Evolutionary conservation across 331 rosid genomes (phyloP), one percentile per base, ranked within the genome.

Genomic region (Cucumis variabilis): DNA sequence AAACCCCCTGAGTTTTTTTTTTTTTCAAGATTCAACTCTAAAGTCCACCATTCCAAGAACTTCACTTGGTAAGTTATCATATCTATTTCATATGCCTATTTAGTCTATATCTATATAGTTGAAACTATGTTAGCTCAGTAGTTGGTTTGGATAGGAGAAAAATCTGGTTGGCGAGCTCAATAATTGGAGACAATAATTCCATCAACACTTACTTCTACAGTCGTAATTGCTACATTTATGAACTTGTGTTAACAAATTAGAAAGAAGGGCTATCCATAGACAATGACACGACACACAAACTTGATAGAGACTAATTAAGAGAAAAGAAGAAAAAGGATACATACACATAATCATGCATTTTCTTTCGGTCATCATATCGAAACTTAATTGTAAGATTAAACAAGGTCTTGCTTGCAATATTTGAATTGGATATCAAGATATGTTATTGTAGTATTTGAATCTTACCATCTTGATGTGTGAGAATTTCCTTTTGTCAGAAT

Each of bases 101-200:
- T 30, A 30, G 37, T 30, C 37, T 30, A 30, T 30, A 30, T 30
- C 37, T 30, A 30, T 30, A 30, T 30, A 30, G 37, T 30, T 30
- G 37, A 30, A 30, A 30, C 37, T 30, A 30, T 30, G 37, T 30
- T 30, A 30, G 37, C 37, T 30, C 3, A 30, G 37, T 30, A 30
- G 37, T 30, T 30, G 37, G 37, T 30, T 30, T 30, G 37, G 86
- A 95, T 80, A 10, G 94, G 94, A 82, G 93, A n/a, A 87, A 87
- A 90, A 88, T 93, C 92, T 8, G 93, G 91, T 84, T 94, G 94
- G 69, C 93, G 92, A 8, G 89, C 93, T 87, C 94, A 94, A 83
- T 94, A 93, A 84, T 94, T 93, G 68, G 97, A 94, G 89, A 93
- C 94, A 13, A 94, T 72, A 84, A 94, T 91, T 79, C 95, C 94